Evolutionary conservation across 2,329 filamentous ascomycete species (phyloP).

Genomic region (Tolypocladium cylindrosporum): DNA sequence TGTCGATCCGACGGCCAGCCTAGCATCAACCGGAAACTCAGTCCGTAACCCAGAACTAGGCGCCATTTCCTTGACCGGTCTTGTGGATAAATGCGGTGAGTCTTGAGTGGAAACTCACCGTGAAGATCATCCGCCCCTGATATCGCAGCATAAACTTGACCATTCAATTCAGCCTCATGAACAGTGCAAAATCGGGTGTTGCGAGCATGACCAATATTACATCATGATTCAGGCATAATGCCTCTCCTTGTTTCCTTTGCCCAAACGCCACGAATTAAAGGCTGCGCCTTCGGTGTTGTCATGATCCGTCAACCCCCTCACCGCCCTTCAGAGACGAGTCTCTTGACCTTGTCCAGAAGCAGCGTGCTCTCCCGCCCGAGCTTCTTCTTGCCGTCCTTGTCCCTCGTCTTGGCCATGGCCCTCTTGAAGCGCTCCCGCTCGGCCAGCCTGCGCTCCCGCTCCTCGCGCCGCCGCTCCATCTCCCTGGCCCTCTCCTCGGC

Average conservation of each 20-base stretch:
- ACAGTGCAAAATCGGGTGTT: background rate
- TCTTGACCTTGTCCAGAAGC: slow-evolving; percentile 68
- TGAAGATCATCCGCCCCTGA: background rate
- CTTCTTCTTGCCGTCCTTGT: slow-evolving; percentile 67
- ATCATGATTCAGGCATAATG: background rate
- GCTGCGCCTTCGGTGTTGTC: background rate
- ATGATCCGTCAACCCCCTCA: background rate
- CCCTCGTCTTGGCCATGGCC: slow-evolving; percentile 64
- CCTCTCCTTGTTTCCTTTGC: background rate
- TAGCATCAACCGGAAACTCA: too few relatives aligned
- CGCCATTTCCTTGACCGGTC: background rate
- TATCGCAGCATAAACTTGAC: too few relatives aligned
- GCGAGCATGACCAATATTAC: background rate
- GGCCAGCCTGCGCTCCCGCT: slow-evolving; percentile 55
- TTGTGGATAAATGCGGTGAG: background rate
- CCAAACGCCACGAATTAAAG: background rate
- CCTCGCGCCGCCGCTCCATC: slow-evolving; percentile 40
- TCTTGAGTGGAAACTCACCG: background rate
- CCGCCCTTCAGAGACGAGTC: slow-evolving; percentile 44
- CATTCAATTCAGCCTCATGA: too few relatives aligned
- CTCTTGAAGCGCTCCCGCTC: slow-evolving; percentile 55
- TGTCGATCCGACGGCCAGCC: background rate
- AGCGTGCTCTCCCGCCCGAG: slow-evolving; percentile 72
- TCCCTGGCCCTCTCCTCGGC: slow-evolving; percentile 33
- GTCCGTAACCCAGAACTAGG: too few relatives aligned